Evolutionary conservation across 169 alveolate species (phyloP).

Genomic region (Cryptosporidium andersoni): DNA sequence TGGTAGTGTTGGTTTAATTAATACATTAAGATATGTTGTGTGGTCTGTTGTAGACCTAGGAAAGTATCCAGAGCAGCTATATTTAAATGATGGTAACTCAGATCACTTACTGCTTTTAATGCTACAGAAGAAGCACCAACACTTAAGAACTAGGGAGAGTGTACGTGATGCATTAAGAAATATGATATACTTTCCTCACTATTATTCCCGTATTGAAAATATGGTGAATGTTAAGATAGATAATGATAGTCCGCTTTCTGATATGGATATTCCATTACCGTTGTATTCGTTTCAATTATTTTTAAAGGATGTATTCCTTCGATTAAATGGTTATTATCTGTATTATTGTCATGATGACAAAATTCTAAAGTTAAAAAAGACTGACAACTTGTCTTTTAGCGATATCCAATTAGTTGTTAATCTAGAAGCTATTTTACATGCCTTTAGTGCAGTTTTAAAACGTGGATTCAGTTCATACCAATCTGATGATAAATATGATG

Average conservation of each 20-base stretch:
- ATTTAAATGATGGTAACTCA: neutral
- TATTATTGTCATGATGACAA: neutral
- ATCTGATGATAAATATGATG: neutral
- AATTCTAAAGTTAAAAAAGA: neutral
- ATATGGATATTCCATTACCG: neutral
- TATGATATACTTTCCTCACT: constrained; percentile 36
- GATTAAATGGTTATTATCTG: constrained; percentile 3
- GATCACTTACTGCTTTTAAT: neutral
- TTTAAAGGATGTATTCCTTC: constrained; percentile 16
- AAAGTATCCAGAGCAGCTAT: constrained; percentile 30
- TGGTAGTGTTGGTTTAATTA: constrained; percentile 21
- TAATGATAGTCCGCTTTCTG: neutral
- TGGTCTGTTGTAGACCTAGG: constrained; percentile 62
- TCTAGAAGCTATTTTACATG: constrained; percentile 28
- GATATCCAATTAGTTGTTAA: neutral
- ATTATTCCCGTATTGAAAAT: neutral
- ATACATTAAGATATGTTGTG: constrained; percentile 23
- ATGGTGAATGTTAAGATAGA: neutral
- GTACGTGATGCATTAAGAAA: constrained; percentile 48
- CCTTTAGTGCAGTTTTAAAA: constrained; percentile 53
- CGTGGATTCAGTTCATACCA: constrained; percentile 10
- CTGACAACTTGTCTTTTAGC: neutral
- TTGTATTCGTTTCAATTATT: constrained; percentile 49
- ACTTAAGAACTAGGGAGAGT: constrained; percentile 26
- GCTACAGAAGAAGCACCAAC: neutral